Evolutionary conservation across 257 asterid species (phyloP).

Genomic region (Jasminum sambac): DNA sequence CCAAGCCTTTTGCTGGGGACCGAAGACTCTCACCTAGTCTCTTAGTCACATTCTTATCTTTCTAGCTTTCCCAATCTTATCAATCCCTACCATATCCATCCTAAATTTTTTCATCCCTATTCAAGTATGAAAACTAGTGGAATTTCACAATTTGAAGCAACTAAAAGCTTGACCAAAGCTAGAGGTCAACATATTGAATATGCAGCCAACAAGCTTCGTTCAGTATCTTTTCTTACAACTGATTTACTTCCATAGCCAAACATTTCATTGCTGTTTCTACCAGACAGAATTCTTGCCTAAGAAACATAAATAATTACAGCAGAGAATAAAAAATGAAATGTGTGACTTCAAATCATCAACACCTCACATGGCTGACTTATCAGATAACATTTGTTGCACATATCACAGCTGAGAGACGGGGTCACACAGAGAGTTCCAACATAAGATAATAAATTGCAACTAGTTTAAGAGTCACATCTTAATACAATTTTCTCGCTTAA

Average conservation of each 20-base stretch:
- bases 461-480: not conserved
- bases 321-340: not conserved
- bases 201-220: not conserved
- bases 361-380: not conserved
- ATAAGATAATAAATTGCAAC: conserved; percentile 1
- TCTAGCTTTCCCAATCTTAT: not conserved
- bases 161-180: not conserved
- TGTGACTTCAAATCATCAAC: not conserved
- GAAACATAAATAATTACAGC: not conserved
- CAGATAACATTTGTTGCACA: not conserved
- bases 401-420: not conserved
- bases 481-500: not conserved
- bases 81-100: not conserved
- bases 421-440: not conserved
- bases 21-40: not conserved
- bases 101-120: not conserved
- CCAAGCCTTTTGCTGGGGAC: not conserved
- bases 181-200: not conserved
- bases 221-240: not conserved
- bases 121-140: not conserved
- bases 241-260: not conserved
- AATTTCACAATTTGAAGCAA: not conserved
- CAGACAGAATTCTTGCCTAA: not conserved
- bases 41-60: not conserved
- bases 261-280: not conserved